Evolutionary conservation across 1,284 basidiomycete genomes (phyloP).

Genomic region (Ganoderma leucocontextum): DNA sequence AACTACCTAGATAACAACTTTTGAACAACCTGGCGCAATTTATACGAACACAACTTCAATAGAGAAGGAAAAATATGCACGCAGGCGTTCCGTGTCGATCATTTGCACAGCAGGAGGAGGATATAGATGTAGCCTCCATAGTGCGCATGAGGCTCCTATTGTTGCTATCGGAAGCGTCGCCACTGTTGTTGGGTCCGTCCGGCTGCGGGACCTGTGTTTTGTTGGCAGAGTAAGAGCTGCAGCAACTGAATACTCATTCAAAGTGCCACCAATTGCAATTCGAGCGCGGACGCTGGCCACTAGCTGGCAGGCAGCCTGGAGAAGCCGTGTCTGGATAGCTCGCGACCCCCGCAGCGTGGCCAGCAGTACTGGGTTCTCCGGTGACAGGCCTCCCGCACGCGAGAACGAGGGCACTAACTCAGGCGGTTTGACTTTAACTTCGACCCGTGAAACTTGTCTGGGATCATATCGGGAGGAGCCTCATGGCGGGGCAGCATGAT

Average conservation of each 20-base stretch:
- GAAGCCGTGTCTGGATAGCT: neutral
- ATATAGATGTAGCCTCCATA: too few species aligned
- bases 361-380: too few species aligned
- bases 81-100: neutral
- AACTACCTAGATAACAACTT: neutral
- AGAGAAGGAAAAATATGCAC: neutral
- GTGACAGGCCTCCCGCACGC: neutral
- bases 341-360: neutral
- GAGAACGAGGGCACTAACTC: slow-evolving; percentile 9
- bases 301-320: neutral
- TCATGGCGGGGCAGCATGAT: neutral
- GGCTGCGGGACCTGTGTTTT: neutral
- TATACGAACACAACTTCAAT: neutral
- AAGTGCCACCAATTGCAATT: neutral
- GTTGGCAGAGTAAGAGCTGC: neutral
- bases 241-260: neutral
- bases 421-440: slow-evolving; percentile 1
- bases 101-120: neutral
- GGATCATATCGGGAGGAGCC: neutral
- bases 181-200: neutral
- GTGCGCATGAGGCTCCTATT: neutral
- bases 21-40: neutral
- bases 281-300: neutral
- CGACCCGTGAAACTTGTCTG: neutral
- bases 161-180: neutral